Evolutionary conservation across 129 eudicot genomes (phyloP).

Genomic region (Flaveria brownii): DNA sequence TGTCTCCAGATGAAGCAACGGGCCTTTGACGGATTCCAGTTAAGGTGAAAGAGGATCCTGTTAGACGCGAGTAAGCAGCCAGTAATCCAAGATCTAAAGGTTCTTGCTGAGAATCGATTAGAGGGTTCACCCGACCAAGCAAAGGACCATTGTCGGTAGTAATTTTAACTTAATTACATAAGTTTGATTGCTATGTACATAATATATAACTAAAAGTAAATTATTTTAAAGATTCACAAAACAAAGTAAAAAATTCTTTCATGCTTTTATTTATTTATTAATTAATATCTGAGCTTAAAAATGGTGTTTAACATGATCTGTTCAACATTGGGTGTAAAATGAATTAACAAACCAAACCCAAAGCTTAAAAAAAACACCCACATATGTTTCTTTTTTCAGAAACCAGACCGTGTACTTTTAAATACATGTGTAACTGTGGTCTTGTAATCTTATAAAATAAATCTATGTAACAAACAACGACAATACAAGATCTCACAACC

Average conservation of each 20-base stretch:
- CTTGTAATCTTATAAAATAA: constrained; percentile 3
- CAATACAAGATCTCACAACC: constrained; percentile 30
- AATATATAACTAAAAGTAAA: too few relatives aligned
- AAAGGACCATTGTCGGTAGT: too few relatives aligned
- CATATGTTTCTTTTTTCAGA: constrained; percentile 17
- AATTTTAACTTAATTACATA: too few relatives aligned
- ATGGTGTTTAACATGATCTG: constrained; percentile 2
- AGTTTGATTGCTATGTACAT: too few relatives aligned
- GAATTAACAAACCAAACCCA: constrained; percentile 10
- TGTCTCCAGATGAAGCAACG: too few relatives aligned
- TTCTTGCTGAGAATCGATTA: too few relatives aligned
- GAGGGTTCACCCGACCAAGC: too few relatives aligned
- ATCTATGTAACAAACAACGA: constrained; percentile 11
- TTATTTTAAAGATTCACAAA: background rate
- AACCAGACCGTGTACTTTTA: constrained; percentile 18
- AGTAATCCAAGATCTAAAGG: too few relatives aligned
- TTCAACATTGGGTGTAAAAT: constrained; percentile 14
- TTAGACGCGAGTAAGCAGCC: too few relatives aligned
- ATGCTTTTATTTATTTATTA: too few relatives aligned
- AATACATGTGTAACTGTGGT: constrained; percentile 21
- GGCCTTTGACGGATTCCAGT: too few relatives aligned
- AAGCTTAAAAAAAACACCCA: background rate
- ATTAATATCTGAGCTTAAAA: background rate
- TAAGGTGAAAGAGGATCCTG: too few relatives aligned
- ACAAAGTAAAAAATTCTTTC: background rate